Evolutionary conservation across 768 basidiomycete genomes (phyloP).

Genomic region (Termitomyces sp.): DNA sequence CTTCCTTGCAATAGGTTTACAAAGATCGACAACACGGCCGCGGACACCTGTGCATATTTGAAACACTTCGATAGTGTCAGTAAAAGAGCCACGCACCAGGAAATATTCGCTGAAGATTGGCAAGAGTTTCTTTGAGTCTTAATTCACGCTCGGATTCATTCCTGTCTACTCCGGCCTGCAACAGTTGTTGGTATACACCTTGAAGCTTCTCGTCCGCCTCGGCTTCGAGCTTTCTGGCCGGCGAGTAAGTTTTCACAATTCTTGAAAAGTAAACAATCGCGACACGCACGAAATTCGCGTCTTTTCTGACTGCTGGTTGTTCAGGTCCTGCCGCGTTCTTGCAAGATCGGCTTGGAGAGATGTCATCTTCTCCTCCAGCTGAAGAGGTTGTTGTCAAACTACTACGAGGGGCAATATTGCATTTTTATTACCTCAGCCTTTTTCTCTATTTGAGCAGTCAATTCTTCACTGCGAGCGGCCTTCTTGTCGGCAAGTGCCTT

Average conservation of each 20-base stretch:
- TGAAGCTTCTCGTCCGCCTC: conserved; percentile 91
- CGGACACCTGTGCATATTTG: conserved; percentile 61
- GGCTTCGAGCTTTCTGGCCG: conserved; percentile 73
- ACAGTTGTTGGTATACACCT: conserved; percentile 73
- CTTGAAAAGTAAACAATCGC: neutral
- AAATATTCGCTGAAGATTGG: conserved; percentile 82
- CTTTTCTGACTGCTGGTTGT: conserved; percentile 81
- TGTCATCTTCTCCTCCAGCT: conserved; percentile 60
- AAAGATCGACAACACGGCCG: conserved; percentile 89
- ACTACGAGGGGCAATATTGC: neutral
- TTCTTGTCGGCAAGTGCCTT: conserved; percentile 57
- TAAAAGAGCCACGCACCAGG: conserved; percentile 46
- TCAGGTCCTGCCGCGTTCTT: conserved; percentile 67
- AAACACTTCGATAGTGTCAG: neutral
- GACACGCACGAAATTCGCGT: conserved; percentile 64
- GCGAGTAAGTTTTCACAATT: neutral
- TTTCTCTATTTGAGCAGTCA: conserved; percentile 37
- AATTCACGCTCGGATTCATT: conserved; percentile 81
- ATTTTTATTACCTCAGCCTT: conserved; percentile 48
- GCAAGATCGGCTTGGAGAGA: conserved; percentile 56
- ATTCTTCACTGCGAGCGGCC: conserved; percentile 50
- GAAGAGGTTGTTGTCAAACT: neutral
- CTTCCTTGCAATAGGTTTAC: conserved; percentile 89
- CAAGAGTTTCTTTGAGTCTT: conserved; percentile 80
- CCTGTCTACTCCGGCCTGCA: conserved; percentile 87